phyloP scores from a whole-genome alignment of 208 protist species.

The Crithidia bombi region DNA sequence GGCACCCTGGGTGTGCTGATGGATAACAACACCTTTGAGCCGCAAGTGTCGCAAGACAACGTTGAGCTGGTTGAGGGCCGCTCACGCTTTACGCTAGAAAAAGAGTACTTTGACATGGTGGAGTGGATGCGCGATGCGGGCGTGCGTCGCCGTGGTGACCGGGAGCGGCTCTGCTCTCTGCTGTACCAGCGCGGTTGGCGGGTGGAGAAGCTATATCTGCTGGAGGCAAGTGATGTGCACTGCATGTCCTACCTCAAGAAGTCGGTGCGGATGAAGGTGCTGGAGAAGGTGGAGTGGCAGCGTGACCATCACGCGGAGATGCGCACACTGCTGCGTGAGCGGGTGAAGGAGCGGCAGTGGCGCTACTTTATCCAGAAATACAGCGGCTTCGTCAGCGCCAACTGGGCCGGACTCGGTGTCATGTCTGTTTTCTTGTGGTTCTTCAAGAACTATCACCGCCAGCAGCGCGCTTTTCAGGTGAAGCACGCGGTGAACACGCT shows the following conservation, averaged over 20 bases:
- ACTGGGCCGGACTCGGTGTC: slow-evolving; percentile 62
- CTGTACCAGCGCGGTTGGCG: slow-evolving; percentile 73
- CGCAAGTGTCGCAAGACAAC: slow-evolving; percentile 58
- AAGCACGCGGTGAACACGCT: slow-evolving; percentile 73
- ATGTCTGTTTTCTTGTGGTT: slow-evolving; percentile 76
- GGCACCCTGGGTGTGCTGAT: slow-evolving; percentile 83
- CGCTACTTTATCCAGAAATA: slow-evolving; percentile 78
- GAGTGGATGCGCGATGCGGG: slow-evolving; percentile 67
- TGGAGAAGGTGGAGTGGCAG: slow-evolving; percentile 78
- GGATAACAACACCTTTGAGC: slow-evolving; percentile 81
- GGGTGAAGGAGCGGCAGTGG: slow-evolving; percentile 64
- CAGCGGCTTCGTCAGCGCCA: slow-evolving; percentile 73
- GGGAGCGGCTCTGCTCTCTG: slow-evolving; percentile 50
- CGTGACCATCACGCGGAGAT: slow-evolving; percentile 58
- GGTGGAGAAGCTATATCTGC: slow-evolving; percentile 54
- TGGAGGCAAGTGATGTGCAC: slow-evolving; percentile 49
- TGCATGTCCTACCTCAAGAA: slow-evolving; percentile 62
- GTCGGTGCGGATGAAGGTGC: slow-evolving; percentile 50
- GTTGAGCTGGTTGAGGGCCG: slow-evolving; percentile 75
- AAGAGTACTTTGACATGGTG: slow-evolving; percentile 45
- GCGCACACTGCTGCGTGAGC: slow-evolving; percentile 60
- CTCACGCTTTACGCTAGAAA: slow-evolving; percentile 49
- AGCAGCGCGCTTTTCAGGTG: slow-evolving; percentile 67
- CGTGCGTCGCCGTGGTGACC: slow-evolving; percentile 47
- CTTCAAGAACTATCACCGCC: slow-evolving; percentile 64